Percentiles rank a stretch among this genome's conserved stretches.
These are phyloP conservation scores for Sungouiozyma intestinalis DNA, from an alignment of 805 yeast species.

Conservation along the genomic window DNA sequence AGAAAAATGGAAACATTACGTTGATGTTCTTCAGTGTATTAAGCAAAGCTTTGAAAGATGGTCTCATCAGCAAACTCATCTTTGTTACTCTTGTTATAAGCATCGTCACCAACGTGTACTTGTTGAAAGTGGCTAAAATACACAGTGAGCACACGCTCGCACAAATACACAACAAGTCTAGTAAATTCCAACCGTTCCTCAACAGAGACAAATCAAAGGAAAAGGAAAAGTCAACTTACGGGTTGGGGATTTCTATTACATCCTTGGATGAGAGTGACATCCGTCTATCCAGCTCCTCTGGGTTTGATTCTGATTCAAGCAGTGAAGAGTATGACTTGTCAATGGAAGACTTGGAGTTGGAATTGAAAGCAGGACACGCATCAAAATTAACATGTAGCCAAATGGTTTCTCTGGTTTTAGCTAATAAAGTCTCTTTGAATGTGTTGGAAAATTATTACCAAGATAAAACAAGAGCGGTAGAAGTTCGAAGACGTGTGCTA, in stretches of 20 bases:
- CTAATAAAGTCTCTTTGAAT: slow-evolving; percentile 80
- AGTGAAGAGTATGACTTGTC: slow-evolving; percentile 31
- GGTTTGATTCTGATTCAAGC: slow-evolving; percentile 10
- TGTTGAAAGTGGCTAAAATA: slow-evolving; percentile 74
- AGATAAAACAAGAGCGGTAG: slow-evolving; percentile 87
- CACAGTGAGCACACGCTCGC: slow-evolving; percentile 37
- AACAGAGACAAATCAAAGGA: not conserved
- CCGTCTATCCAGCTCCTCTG: not conserved
- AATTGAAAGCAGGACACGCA: slow-evolving; percentile 63
- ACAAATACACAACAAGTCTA: slow-evolving; percentile 16
- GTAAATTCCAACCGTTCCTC: not conserved
- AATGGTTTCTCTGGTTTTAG: slow-evolving; percentile 55
- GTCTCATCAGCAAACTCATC: slow-evolving; percentile 65
- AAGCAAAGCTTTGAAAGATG: slow-evolving; percentile 67
- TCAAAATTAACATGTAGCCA: slow-evolving; percentile 61
- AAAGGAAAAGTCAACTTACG: not conserved
- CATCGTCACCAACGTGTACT: slow-evolving; percentile 69
- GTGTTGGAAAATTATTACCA: slow-evolving; percentile 88
- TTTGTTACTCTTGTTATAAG: slow-evolving; percentile 65
- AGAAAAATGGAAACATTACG: slow-evolving; percentile 6
- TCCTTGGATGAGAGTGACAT: not conserved
- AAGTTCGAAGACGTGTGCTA: slow-evolving; percentile 86
- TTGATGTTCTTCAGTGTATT: slow-evolving; percentile 41
- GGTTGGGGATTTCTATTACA: slow-evolving; percentile 1
- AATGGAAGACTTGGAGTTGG: slow-evolving; percentile 50